Conservation (phyloP, 805 yeast species). For the Wickerhamomyces rabaulensis region DNA sequence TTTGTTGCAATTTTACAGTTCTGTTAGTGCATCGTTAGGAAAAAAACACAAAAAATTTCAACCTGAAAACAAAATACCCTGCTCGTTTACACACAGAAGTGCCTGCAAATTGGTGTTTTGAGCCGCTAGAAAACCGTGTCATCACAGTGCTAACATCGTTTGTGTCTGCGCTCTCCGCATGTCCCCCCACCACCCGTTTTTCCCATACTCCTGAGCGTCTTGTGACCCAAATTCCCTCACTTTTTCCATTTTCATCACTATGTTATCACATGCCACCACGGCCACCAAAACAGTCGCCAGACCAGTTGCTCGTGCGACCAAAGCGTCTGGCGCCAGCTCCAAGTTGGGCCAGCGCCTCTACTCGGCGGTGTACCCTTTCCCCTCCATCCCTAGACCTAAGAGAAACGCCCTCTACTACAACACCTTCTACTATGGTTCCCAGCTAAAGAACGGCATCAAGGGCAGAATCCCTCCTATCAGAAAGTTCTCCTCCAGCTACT, state of each 20-base stretch:
- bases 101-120: background rate
- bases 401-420: constrained; percentile 48
- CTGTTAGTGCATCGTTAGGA: background rate
- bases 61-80: background rate
- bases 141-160: background rate
- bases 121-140: background rate
- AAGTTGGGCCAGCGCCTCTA: constrained; percentile 14
- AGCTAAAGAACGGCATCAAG: constrained; percentile 24
- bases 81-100: background rate
- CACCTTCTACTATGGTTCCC: constrained; percentile 31
- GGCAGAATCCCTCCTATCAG: constrained; percentile 25
- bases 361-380: constrained; percentile 35
- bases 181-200: background rate
- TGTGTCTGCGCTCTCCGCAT: background rate
- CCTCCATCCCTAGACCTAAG: constrained; percentile 53
- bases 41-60: background rate
- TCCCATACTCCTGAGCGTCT: background rate
- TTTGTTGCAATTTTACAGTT: background rate
- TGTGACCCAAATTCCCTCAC: constrained; percentile 1
- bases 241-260: constrained; percentile 1
- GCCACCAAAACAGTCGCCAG: constrained; percentile 7
- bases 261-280: constrained; percentile 18
- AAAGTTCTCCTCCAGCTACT: constrained; percentile 17
- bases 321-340: constrained; percentile 1
- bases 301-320: constrained; percentile 1